Evolutionary conservation across 306 rosid species (phyloP), one percentile per base, ranked within the genome.

Genomic region (Dryas drummondii): DNA sequence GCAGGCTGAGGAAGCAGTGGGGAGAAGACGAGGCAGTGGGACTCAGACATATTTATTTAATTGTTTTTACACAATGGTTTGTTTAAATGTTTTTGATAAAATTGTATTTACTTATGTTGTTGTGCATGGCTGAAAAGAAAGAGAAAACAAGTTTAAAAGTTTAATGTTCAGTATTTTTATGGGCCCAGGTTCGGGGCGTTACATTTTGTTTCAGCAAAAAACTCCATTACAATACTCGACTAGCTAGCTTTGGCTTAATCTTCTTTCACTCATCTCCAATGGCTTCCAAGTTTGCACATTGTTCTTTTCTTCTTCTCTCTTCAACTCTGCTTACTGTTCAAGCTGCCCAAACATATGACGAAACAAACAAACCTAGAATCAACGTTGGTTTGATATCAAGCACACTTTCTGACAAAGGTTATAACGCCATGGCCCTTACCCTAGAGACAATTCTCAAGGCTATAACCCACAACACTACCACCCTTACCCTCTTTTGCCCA

Each of bases 401-500:
- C 15, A 2, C 17, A 8, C 73, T 68, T 14, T 68, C 59, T 9
- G 26, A 51, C 73, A 68, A 50, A 27, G 73, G 60, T 4, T 68
- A 49, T 14, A 22, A 49, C 7, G 59, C 48, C 57, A 22, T 50
- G 72, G 4, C 59, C 5, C 4, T 68, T 4, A 68, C 57, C 47
- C 57, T 68, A 3, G 45, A 15, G 22, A 6, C 2, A 4, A 7
- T 68, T 9, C 19, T 64, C 47, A 19, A 48, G 11, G 37, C 42
- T 19, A 7, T 19, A 4, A 19, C 13, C 14, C 19, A 11, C 42
- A 72, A 45, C 48, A 44, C 12, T 19, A 44, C 7, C 32, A 45
- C 6, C 2, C 26, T 75, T 13, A 75, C 78, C 15, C 45, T 75
- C 3, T 75, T 75, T 64, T 50, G 51, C 55, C 77, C 77, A 16